These are phyloP conservation scores for Cymodocea nodosa DNA, from an alignment of 116 monocot species.

Conservation along the genomic window DNA sequence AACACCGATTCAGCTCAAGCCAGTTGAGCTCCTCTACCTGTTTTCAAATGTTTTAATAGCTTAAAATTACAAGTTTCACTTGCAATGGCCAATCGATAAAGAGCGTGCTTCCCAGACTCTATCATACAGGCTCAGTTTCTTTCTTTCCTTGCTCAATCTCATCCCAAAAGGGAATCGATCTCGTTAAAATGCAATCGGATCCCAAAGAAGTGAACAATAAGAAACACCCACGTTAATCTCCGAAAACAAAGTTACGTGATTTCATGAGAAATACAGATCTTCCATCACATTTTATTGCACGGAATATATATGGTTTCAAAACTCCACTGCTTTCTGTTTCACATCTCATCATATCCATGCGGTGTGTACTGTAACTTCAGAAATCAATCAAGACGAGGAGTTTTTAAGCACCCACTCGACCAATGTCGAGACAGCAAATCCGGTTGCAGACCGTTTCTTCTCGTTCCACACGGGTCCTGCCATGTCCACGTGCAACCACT, in stretches of 20 bases:
- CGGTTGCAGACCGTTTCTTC: constrained; percentile 45
- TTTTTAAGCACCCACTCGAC: constrained; percentile 86
- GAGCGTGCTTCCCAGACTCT: too few species aligned
- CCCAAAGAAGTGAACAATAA: too few species aligned
- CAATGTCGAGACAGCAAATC: constrained; percentile 56
- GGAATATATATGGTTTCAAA: background rate
- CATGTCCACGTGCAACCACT: constrained; percentile 94
- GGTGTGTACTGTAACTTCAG: background rate
- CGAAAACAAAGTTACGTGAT: background rate
- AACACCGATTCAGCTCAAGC: too few species aligned
- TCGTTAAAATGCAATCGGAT: too few species aligned
- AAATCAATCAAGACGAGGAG: constrained; percentile 23
- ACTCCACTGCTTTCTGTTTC: background rate
- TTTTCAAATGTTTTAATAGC: too few species aligned
- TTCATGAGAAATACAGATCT: background rate
- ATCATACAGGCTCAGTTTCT: too few species aligned
- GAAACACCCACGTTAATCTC: too few species aligned
- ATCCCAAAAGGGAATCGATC: too few species aligned
- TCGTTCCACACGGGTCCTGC: constrained; percentile 84
- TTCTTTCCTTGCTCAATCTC: too few species aligned
- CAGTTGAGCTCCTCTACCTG: too few species aligned
- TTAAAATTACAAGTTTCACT: too few species aligned
- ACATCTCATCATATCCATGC: background rate
- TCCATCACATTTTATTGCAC: constrained; percentile 1
- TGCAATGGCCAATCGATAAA: too few species aligned